phyloP scores from a whole-genome alignment of 805 yeast genomes.

The Metschnikowia similis region DNA sequence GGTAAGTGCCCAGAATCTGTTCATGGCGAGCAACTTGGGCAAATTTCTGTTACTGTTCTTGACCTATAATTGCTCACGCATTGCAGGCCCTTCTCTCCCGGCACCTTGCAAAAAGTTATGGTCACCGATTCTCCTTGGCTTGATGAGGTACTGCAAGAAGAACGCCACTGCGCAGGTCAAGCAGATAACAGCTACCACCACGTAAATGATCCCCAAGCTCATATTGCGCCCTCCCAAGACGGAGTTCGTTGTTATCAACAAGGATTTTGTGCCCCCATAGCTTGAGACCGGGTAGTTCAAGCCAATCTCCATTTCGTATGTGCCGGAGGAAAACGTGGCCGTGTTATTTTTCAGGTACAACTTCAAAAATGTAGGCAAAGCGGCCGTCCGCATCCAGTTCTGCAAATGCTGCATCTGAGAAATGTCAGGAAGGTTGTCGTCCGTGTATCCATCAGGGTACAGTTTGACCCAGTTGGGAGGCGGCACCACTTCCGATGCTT shows the following conservation, averaged over 20 bases:
- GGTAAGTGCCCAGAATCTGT: background rate
- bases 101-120: constrained; percentile 50
- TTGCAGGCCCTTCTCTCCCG: constrained; percentile 15
- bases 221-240: constrained; percentile 85
- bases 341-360: constrained; percentile 71
- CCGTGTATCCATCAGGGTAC: constrained; percentile 88
- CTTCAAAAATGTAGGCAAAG: constrained; percentile 83
- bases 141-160: constrained; percentile 73
- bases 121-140: constrained; percentile 82
- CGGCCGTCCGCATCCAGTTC: constrained; percentile 98
- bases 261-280: constrained; percentile 85
- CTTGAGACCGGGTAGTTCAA: constrained; percentile 76
- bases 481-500: constrained; percentile 71
- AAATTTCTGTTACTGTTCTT: background rate
- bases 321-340: constrained; percentile 54
- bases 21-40: too few relatives aligned
- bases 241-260: constrained; percentile 76
- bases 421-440: constrained; percentile 71
- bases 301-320: constrained; percentile 62
- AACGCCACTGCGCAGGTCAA: constrained; percentile 70
- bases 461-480: constrained; percentile 85
- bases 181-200: constrained; percentile 77
- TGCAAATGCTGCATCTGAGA: constrained; percentile 78
- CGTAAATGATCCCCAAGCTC: constrained; percentile 78
- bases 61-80: constrained; percentile 20